Percentiles rank a stretch among this genome's conserved stretches.
Evolutionary conservation across 164 flowering plant species (phyloP).

Genomic region (Stephania cephalantha): DNA sequence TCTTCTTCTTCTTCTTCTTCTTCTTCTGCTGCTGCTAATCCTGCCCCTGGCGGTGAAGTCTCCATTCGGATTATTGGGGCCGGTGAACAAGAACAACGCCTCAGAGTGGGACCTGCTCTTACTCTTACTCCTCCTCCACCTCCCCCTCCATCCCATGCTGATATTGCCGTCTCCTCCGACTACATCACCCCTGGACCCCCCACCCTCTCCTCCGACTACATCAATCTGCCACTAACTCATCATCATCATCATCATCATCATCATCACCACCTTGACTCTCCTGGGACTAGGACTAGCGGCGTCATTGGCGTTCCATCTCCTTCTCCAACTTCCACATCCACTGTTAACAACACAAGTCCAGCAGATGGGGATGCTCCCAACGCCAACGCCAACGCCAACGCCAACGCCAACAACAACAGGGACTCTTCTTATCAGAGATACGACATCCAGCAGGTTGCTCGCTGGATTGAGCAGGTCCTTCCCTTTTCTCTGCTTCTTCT

Average conservation of each 20-base stretch:
- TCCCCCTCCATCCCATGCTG: conserved; percentile 12
- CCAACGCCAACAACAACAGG: conserved; percentile 45
- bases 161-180: conserved; percentile 16
- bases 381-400: too few relatives aligned
- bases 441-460: conserved; percentile 95
- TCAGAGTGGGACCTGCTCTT: conserved; percentile 21
- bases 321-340: conserved; percentile 6
- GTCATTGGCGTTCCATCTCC: conserved; percentile 28
- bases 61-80: conserved; percentile 84
- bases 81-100: conserved; percentile 52
- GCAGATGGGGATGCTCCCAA: conserved; percentile 44
- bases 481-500: conserved; percentile 87
- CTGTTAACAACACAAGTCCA: conserved; percentile 17
- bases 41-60: conserved; percentile 68
- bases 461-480: conserved; percentile 96
- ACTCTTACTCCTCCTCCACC: background rate
- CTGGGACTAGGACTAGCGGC: conserved; percentile 34
- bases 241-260: too few relatives aligned
- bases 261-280: conserved; percentile 28
- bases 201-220: conserved; percentile 18
- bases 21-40: background rate
- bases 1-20: too few relatives aligned
- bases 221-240: background rate
- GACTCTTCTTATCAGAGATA: conserved; percentile 93
- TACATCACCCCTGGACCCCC: conserved; percentile 7